Percentiles rank a stretch among this genome's conserved stretches.
Conservation (phyloP, 2,329 filamentous ascomycete species). For the Cladosporium sp. region DNA sequence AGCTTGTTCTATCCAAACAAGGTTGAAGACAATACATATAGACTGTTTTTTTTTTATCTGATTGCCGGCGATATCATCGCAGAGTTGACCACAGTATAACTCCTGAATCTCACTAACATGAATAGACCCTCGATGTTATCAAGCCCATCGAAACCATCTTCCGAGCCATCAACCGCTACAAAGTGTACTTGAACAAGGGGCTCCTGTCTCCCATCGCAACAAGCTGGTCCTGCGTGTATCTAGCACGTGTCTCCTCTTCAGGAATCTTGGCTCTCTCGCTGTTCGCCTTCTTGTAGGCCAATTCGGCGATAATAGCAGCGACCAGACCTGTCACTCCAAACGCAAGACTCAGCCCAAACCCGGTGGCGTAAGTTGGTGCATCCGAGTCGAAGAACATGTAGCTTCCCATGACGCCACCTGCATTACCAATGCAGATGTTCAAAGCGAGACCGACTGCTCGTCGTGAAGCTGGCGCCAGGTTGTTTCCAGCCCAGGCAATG, state of each 20-base stretch:
- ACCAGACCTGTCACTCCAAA: conserved; percentile 28
- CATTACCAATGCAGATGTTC: conserved; percentile 42
- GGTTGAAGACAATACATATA: background rate
- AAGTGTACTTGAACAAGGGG: conserved; percentile 41
- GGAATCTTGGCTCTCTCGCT: conserved; percentile 35
- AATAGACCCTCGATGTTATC: background rate
- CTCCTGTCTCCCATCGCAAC: conserved; percentile 42
- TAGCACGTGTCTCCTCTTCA: conserved; percentile 37
- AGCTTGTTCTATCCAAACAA: background rate
- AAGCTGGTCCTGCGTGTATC: conserved; percentile 39
- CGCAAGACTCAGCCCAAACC: conserved; percentile 38
- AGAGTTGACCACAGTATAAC: too few relatives aligned
- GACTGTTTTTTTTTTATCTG: background rate
- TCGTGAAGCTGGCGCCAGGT: conserved; percentile 35
- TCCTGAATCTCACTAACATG: background rate
- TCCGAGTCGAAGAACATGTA: conserved; percentile 38
- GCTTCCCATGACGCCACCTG: conserved; percentile 44
- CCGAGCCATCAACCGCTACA: conserved; percentile 12
- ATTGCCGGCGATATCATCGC: background rate
- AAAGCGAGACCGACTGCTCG: conserved; percentile 43
- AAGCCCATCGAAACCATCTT: background rate
- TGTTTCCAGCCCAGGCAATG: conserved; percentile 32
- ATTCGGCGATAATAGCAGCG: conserved; percentile 31
- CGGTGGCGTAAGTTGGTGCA: conserved; percentile 39
- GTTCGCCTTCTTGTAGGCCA: conserved; percentile 37